Base-by-base conservation (phyloP, 345 rosid species). In the Bruguiera parviflora region DNA sequence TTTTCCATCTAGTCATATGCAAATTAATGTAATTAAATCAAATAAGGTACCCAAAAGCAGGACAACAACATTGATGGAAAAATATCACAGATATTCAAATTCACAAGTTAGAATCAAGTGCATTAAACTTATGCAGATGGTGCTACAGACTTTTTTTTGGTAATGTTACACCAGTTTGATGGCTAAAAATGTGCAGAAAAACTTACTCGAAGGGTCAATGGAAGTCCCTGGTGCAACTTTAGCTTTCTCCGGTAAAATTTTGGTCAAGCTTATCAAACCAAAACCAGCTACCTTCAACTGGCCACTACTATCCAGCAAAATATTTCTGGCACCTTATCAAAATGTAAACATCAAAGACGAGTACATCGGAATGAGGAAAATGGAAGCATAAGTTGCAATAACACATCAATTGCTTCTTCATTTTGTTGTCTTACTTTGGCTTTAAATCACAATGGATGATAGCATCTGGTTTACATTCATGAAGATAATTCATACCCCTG, bases 281-380 rank as follows among this genome's bases (percentile, higher is more conserved):
- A 92, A 95, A 71, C 99, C 99, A 82, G 92, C 71, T 61, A 95
- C 80, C 87, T 95, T 95, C 82, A 92, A 63, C 2, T 80, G 91
- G 52, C 96, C 94, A 66, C 97, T 89, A 77, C 73, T 82, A 87
- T 92, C 99, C 85, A 92, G 91, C 93, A 92, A 90, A 87, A 95
- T 84, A 86, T 95, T 92, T 90, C 99, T 95, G 99, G 87, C 96
- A 95, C 97, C 99, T 95, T 95, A 87, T 84, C 78, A 82, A 88
- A 84, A 86, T 84, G 82, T 87, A 82, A 83, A 81, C 85, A 85
- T 88, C 86, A 95, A 88, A 85, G 81, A 85, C 80, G 76, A 67
- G 69, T 66, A 78, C 59, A 66, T 77, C 72, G 53, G 66, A 75
- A 31, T 46, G 67, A 75, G 72, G 52, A 29, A 70, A 52, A 68